A percentile compares a stretch with the other conserved stretches of the same genome.
Conservation (phyloP, 2,329 filamentous ascomycete species). For the Zymoseptoria ardabiliae region DNA sequence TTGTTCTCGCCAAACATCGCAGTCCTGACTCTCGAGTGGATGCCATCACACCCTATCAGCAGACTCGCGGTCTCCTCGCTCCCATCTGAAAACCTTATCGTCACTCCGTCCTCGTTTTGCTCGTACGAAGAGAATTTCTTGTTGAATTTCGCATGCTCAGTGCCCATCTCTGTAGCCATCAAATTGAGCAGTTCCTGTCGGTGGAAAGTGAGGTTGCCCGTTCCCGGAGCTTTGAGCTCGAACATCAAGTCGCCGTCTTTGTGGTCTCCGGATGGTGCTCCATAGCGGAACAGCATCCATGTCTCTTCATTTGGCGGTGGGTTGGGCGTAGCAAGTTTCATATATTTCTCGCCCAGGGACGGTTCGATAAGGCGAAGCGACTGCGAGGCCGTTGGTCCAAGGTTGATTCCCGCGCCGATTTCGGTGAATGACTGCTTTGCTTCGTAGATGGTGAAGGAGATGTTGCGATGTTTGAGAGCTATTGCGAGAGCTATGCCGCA, state of each 20-base stretch:
- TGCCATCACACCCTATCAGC: slow-evolving; percentile 58
- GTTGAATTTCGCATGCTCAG: slow-evolving; percentile 12
- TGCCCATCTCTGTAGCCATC: slow-evolving; percentile 35
- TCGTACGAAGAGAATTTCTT: slow-evolving; percentile 12
- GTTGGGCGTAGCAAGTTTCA: slow-evolving; percentile 35
- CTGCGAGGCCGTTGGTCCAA: slow-evolving; percentile 74
- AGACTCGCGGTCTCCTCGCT: slow-evolving; percentile 37
- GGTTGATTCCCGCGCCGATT: slow-evolving; percentile 51
- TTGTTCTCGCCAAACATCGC: slow-evolving; percentile 45
- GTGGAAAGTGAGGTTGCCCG: slow-evolving; percentile 27
- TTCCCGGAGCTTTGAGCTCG: slow-evolving; percentile 23
- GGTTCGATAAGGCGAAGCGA: slow-evolving; percentile 75
- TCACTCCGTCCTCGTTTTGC: slow-evolving; percentile 18
- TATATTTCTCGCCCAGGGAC: slow-evolving; percentile 26
- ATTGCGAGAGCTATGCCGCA: slow-evolving; percentile 49
- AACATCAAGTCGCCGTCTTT: slow-evolving; percentile 23
- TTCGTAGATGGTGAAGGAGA: slow-evolving; percentile 28
- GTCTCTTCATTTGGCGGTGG: slow-evolving; percentile 27
- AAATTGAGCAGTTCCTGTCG: slow-evolving; percentile 36
- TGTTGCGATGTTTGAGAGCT: slow-evolving; percentile 36
- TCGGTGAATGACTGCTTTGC: slow-evolving; percentile 47
- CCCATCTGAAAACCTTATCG: slow-evolving; percentile 39
- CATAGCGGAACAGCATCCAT: slow-evolving; percentile 37
- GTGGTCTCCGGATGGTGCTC: slow-evolving; percentile 17
- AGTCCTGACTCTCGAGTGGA: slow-evolving; percentile 50